Base-by-base conservation (phyloP, 495 filamentous ascomycete genomes). In the Amniculicola lignicola region DNA sequence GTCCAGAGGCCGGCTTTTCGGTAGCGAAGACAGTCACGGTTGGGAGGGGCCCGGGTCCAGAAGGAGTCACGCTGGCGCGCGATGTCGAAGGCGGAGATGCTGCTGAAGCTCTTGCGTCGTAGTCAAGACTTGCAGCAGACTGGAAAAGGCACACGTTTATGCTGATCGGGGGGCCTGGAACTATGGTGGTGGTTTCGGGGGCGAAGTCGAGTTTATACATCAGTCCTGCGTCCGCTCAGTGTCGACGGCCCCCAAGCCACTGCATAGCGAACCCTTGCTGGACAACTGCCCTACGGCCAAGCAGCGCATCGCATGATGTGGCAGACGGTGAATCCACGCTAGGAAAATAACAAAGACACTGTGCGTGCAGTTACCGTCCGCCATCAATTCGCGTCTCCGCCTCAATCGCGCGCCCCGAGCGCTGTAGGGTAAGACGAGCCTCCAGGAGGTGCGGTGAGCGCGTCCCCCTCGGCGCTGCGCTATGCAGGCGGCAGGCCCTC, bases 321-420 rank as follows among this genome's bases (percentile, higher is more conserved):
- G 52, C 56, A 56, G 56, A 57, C 22, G 41, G 62, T 51, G 47
- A 41, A 61, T 38, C 21, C 37, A 33, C 62, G 62, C 62, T 65
- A 65, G 53, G 62, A 65, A 61, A 61, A 58, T 61, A 64, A 60
- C 49, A 61, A 54, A 61, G 55, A 46, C 49, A 60, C 42, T 56
- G 19, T 7, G 16, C 35, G 44, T 43, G 50, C 56, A 42, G 23
- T 40, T 51, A 54, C 50, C 57, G 57, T 31, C 51, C 35, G 57
- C 51, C 59, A 57, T 33, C 24, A 46, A 52, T 51, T 57, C 38
- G 47, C 53, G 43, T 54, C 60, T 63, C 60, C 60, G 60, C 61
- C 61, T 59, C 45, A 31, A 51, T 63, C 61, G 61, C 61, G 55
- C 56, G 55, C 61, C 25, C 61, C 61, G 61, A 55, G 31, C 45